Evolutionary conservation across 2,329 filamentous ascomycete species (phyloP).

Genomic region (Dryadomyces quercivorus): DNA sequence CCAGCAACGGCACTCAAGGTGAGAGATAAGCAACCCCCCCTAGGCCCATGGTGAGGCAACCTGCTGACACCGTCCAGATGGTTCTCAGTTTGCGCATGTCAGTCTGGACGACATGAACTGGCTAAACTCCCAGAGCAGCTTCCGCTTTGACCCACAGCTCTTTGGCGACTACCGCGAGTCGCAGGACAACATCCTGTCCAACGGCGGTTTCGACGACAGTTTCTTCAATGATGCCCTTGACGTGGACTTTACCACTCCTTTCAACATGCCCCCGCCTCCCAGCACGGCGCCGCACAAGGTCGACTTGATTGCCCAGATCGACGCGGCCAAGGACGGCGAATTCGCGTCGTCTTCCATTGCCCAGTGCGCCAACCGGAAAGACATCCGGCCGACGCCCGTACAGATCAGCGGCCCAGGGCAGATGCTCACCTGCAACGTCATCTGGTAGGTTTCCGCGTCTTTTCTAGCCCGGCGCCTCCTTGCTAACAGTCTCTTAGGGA

Average conservation of each 20-base stretch:
- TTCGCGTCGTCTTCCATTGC: conserved; percentile 8
- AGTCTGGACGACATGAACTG: conserved; percentile 54
- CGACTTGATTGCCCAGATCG: conserved; percentile 66
- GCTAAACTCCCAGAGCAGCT: conserved; percentile 68
- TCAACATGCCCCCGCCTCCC: conserved; percentile 48
- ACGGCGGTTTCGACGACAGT: conserved; percentile 55
- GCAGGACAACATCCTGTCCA: conserved; percentile 64
- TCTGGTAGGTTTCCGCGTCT: conserved; percentile 59
- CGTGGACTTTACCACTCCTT: conserved; percentile 68
- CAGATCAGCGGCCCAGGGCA: neutral
- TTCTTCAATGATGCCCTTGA: conserved; percentile 70
- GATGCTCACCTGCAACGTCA: conserved; percentile 75
- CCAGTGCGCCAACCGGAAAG: too few relatives aligned
- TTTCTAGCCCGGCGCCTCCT: too few relatives aligned
- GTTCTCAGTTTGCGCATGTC: conserved; percentile 27
- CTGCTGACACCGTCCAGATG: conserved; percentile 17
- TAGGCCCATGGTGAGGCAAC: neutral
- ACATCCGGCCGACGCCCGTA: too few relatives aligned
- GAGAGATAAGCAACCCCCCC: conserved; percentile 7
- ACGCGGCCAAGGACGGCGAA: conserved; percentile 59
- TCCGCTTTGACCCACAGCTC: conserved; percentile 79
- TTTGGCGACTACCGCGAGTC: conserved; percentile 90
- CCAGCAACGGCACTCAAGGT: neutral
- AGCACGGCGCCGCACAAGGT: conserved; percentile 40
- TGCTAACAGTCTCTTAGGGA: conserved; percentile 48